Conservation (phyloP, 768 basidiomycete species). For the Tricholoma sp. region DNA sequence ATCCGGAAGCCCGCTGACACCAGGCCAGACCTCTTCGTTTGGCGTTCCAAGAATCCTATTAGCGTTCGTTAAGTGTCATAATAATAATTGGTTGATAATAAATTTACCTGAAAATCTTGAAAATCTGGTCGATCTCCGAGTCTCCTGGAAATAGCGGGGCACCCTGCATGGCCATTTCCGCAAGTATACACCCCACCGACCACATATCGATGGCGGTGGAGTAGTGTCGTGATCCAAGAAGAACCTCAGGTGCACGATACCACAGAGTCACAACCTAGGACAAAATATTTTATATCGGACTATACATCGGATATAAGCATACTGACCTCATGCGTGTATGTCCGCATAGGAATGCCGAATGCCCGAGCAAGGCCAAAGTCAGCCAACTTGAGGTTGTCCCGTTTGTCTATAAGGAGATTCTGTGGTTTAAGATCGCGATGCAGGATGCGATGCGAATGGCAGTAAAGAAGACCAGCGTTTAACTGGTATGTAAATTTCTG, state of each 20-base stretch:
- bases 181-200: slow-evolving; percentile 99
- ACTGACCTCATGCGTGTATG: slow-evolving; percentile 96
- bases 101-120: slow-evolving; percentile 91
- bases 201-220: slow-evolving; percentile 99
- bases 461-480: slow-evolving; percentile 85
- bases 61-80: background rate
- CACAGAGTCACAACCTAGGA: slow-evolving; percentile 94
- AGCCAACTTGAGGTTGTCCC: slow-evolving; percentile 90
- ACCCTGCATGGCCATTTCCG: slow-evolving; percentile 95
- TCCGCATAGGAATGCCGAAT: slow-evolving; percentile 96
- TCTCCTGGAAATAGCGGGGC: slow-evolving; percentile 94
- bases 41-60: slow-evolving; percentile 91
- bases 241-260: slow-evolving; percentile 98
- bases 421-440: slow-evolving; percentile 97
- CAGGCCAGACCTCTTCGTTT: slow-evolving; percentile 87
- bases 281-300: background rate
- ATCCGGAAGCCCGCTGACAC: slow-evolving; percentile 82
- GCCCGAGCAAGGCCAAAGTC: slow-evolving; percentile 96
- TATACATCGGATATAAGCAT: slow-evolving; percentile 3
- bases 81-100: background rate
- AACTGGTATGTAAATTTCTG: slow-evolving; percentile 98
- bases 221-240: slow-evolving; percentile 94
- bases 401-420: slow-evolving; percentile 87
- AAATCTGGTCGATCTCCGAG: slow-evolving; percentile 99
- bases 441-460: slow-evolving; percentile 94